These are phyloP conservation scores for Echinochloa phyllopogon DNA, from an alignment of 176 grass and related monocot genomes.

Conservation along the genomic window DNA sequence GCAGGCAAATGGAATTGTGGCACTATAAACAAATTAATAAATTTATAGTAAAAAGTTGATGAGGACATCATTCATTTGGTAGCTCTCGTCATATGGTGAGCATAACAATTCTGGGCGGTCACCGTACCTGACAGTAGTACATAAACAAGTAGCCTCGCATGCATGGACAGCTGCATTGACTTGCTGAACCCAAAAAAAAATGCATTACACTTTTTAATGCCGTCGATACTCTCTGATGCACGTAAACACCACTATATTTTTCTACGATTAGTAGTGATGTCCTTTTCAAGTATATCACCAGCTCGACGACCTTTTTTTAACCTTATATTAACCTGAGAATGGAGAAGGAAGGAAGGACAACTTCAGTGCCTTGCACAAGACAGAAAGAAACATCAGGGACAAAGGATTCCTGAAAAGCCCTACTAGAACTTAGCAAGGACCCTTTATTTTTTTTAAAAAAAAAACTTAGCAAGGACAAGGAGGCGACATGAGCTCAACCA, in stretches of 20 bases:
- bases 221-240: neutral
- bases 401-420: neutral
- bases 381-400: neutral
- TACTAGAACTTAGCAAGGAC: neutral
- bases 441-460: no score
- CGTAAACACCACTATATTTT: neutral
- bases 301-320: no score
- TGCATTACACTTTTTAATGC: neutral
- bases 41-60: neutral
- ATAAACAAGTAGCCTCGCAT: neutral
- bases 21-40: neutral
- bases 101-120: slow-evolving; percentile 30
- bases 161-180: slow-evolving; percentile 25
- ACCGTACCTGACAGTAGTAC: neutral
- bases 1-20: neutral
- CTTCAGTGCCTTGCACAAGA: neutral
- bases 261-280: no score
- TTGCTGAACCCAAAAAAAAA: neutral
- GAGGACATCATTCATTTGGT: neutral
- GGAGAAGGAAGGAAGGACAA: neutral
- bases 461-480: no score
- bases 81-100: slow-evolving; percentile 10
- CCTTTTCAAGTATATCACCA: no score
- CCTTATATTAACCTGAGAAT: no score
- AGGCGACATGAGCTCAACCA: neutral